Evolutionary conservation across 1,139 yeast species (phyloP).

Genomic region (Yamadazyma triangularis): DNA sequence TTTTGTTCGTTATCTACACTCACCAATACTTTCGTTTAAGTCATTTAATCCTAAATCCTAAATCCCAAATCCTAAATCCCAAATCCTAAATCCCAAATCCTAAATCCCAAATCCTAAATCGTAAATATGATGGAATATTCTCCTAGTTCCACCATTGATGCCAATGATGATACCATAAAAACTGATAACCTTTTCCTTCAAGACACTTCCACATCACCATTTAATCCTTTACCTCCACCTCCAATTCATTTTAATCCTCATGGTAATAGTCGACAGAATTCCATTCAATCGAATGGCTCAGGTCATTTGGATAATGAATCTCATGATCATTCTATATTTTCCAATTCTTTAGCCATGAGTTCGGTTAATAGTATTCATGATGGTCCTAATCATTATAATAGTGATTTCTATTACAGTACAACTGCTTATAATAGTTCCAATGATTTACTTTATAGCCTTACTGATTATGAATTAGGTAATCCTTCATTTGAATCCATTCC

Average conservation of each 20-base stretch:
- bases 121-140: constrained; percentile 9
- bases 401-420: background rate
- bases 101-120: background rate
- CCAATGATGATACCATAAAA: constrained; percentile 12
- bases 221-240: constrained; percentile 22
- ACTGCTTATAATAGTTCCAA: background rate
- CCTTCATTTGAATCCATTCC: constrained; percentile 28
- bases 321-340: constrained; percentile 5
- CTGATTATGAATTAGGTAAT: constrained; percentile 24
- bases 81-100: constrained; percentile 1
- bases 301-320: constrained; percentile 7
- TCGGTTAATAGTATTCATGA: background rate
- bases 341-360: constrained; percentile 7
- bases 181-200: constrained; percentile 5
- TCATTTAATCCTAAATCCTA: constrained; percentile 1
- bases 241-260: constrained; percentile 9
- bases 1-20: constrained; percentile 2
- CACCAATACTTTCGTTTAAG: constrained; percentile 3
- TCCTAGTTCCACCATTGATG: constrained; percentile 12
- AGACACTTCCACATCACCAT: constrained; percentile 4
- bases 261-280: constrained; percentile 10
- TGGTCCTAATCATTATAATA: background rate
- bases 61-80: background rate
- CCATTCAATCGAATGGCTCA: constrained; percentile 13
- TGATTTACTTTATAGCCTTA: constrained; percentile 21